Evolutionary conservation across 345 rosid species (phyloP), one percentile per base, ranked within the genome.

Genomic region (Populus davidiana): DNA sequence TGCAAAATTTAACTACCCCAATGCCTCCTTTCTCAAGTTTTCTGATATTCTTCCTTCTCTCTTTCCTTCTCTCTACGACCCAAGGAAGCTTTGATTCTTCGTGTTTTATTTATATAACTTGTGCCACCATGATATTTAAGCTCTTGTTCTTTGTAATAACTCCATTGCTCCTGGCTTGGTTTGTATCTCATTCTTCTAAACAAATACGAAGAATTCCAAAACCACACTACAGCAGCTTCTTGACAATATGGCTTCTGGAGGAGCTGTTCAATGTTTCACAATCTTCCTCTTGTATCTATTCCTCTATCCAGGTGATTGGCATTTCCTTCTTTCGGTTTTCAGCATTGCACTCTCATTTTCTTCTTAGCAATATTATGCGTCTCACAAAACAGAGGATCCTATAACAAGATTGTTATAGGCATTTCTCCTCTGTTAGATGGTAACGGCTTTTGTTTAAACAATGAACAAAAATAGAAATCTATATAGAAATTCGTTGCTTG

Each of bases 11-110:
- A 87, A 85, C 92, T 81, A 86, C 83, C 87, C 87, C 70, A 72
- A 82, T 92, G 83, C 94, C 98, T 88, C 95, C 88, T 91, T 86
- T 87, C 93, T 91, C 96, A 96, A 92, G 98, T 92, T 91, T 96
- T 89, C 97, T 91, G 86, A 86, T 89, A 94, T 92, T 96, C 98
- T 77, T 59, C 85, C 78, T 77, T 74, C 87, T 83, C 92, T 85
- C 89, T 80, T 77, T 59, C 85, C 76, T 75, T 72, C 87, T 83
- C 92, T 85, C 89, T 80, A 81, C 81, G 77, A 75, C 83, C 89
- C 86, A 88, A 93, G 98, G 87, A 93, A 95, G 87, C 97, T 87
- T 78, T 86, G 93, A 92, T 92, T 92, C 99, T 87, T 84, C 81
- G 64, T 25, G 78, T 76, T 83, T 88, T 86, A 81, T 81, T 69